A percentile compares a stretch with the other conserved stretches of the same genome.
phyloP scores from a whole-genome alignment of 1,139 yeast genomes.

The Eremothecium sinecaudum region DNA sequence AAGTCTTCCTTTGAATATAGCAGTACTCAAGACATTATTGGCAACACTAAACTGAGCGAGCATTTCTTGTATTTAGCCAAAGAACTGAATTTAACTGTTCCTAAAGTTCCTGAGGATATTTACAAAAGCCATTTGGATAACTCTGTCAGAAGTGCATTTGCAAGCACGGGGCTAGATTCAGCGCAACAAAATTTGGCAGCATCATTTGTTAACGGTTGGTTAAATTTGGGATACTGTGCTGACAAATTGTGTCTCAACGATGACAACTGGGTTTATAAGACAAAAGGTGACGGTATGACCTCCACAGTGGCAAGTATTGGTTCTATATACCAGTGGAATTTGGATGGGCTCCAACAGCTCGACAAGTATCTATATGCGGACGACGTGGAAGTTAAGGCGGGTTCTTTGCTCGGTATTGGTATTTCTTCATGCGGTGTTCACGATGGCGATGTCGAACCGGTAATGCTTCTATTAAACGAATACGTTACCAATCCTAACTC shows the following conservation, averaged over 20 bases:
- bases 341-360: conserved; percentile 80
- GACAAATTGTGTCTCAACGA: conserved; percentile 76
- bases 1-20: conserved; percentile 72
- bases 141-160: conserved; percentile 44
- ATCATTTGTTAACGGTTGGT: conserved; percentile 82
- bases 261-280: conserved; percentile 84
- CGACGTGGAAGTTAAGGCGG: conserved; percentile 86
- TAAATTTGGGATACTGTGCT: conserved; percentile 82
- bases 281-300: conserved; percentile 88
- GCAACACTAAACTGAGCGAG: conserved; percentile 70
- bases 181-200: conserved; percentile 96
- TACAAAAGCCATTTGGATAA: conserved; percentile 84
- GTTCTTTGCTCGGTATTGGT: conserved; percentile 94
- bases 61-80: conserved; percentile 72
- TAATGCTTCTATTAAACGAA: conserved; percentile 75
- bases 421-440: conserved; percentile 89
- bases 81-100: conserved; percentile 80
- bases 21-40: conserved; percentile 76
- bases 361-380: conserved; percentile 83
- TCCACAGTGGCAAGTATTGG: conserved; percentile 93
- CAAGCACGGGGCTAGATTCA: conserved; percentile 64
- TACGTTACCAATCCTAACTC: conserved; percentile 50
- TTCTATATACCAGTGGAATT: conserved; percentile 85
- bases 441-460: conserved; percentile 85
- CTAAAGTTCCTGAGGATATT: conserved; percentile 91